Percentiles rank a stretch among this genome's conserved stretches.
Conservation (phyloP, 176 grass and related monocot genomes). For the Carex parvula region DNA sequence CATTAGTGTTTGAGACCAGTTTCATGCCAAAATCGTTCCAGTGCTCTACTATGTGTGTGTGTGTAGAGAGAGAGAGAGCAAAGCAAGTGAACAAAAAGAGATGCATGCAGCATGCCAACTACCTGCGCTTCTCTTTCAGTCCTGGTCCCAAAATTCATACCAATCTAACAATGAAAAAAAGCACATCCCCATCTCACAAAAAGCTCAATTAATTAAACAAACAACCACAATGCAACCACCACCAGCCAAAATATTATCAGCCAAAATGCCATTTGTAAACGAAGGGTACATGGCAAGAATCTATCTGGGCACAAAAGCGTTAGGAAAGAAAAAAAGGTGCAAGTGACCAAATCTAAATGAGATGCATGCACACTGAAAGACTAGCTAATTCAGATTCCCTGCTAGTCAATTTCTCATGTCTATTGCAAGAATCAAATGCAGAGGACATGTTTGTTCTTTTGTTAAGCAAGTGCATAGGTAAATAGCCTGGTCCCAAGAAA, state of each 20-base stretch:
- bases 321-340: background rate
- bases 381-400: background rate
- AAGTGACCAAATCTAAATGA: background rate
- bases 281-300: slow-evolving; percentile 18
- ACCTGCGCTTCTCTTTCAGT: slow-evolving; percentile 2
- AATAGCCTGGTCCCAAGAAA: background rate
- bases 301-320: slow-evolving; percentile 14
- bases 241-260: background rate
- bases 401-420: slow-evolving; percentile 11
- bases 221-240: background rate
- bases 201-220: background rate
- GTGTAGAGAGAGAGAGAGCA: background rate
- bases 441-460: background rate
- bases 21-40: background rate
- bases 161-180: background rate
- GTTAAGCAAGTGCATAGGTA: background rate
- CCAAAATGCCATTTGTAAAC: background rate
- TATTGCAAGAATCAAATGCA: background rate
- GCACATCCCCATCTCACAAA: background rate
- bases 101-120: slow-evolving; percentile 7
- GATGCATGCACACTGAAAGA: background rate
- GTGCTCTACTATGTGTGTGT: background rate
- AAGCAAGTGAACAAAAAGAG: background rate
- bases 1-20: no score
- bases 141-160: background rate